Conservation (phyloP, 1,284 basidiomycete genomes). For the Macrocybe sp. region DNA sequence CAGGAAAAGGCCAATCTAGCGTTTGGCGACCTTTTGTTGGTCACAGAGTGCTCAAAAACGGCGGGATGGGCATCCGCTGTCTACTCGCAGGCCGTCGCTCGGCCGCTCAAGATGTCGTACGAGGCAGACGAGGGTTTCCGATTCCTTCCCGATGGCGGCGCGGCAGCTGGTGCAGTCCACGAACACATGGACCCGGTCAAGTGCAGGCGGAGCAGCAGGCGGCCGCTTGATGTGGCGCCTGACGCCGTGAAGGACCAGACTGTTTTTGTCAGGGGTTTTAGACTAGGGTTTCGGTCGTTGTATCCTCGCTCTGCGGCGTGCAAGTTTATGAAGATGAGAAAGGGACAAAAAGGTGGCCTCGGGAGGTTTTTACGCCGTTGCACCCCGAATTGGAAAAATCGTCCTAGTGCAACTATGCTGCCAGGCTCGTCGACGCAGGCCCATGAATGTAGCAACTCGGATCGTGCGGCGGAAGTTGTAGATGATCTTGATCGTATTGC, state of each 20-base stretch:
- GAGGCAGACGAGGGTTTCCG: conserved; percentile 5
- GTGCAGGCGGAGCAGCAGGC: conserved; percentile 8
- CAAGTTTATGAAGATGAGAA: conserved; percentile 4
- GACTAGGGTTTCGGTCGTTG: conserved; percentile 5
- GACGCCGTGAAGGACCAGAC: conserved; percentile 8
- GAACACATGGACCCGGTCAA: conserved; percentile 6
- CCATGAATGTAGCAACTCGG: neutral
- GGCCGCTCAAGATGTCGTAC: conserved; percentile 8
- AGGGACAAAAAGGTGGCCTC: neutral
- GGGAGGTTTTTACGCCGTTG: neutral
- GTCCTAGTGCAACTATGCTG: neutral
- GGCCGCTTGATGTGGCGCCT: neutral
- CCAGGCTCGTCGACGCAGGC: neutral
- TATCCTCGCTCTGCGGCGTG: conserved; percentile 3
- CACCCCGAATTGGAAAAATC: neutral
- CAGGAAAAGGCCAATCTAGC: neutral
- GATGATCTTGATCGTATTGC: neutral
- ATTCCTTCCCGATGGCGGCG: neutral
- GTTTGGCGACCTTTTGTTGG: conserved; percentile 1
- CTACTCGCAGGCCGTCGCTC: conserved; percentile 4
- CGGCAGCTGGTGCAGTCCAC: neutral
- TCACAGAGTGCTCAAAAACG: conserved; percentile 9
- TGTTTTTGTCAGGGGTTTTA: conserved; percentile 10
- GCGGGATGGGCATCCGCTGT: conserved; percentile 10
- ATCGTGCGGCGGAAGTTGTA: neutral